phyloP scores from a whole-genome alignment of 2,329 filamentous ascomycete species.

The Talaromyces sp. region DNA sequence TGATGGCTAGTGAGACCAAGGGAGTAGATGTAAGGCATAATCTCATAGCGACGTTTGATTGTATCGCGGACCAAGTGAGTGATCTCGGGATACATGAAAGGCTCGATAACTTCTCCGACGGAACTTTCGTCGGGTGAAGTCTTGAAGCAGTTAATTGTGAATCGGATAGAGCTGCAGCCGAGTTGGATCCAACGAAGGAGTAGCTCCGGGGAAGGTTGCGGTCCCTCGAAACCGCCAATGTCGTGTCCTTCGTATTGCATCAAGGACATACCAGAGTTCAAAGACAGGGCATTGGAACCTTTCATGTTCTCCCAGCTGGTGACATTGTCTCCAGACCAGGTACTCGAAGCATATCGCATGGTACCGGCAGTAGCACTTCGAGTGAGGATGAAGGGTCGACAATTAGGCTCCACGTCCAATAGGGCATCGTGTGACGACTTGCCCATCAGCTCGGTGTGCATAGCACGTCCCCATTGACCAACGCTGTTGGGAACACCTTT shows the following conservation, averaged over 20 bases:
- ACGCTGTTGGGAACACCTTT: constrained; percentile 54
- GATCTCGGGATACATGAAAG: constrained; percentile 74
- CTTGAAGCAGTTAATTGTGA: constrained; percentile 80
- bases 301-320: constrained; percentile 75
- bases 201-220: constrained; percentile 70
- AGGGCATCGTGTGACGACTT: constrained; percentile 71
- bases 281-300: constrained; percentile 68
- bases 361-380: constrained; percentile 72
- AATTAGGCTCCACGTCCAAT: constrained; percentile 59
- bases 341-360: constrained; percentile 69
- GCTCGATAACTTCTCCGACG: constrained; percentile 73
- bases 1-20: constrained; percentile 64
- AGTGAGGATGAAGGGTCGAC: constrained; percentile 69
- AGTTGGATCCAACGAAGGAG: constrained; percentile 74
- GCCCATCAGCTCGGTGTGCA: constrained; percentile 72
- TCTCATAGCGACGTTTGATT: constrained; percentile 71
- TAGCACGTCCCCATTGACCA: constrained; percentile 69
- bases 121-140: constrained; percentile 66
- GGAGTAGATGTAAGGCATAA: constrained; percentile 73
- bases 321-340: constrained; percentile 75
- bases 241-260: constrained; percentile 71
- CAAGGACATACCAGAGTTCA: constrained; percentile 69
- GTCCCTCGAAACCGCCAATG: constrained; percentile 72
- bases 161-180: constrained; percentile 69
- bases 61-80: constrained; percentile 64